These are phyloP conservation scores for Yamadazyma olivae DNA, from an alignment of 805 yeast genomes.

Conservation along the genomic window DNA sequence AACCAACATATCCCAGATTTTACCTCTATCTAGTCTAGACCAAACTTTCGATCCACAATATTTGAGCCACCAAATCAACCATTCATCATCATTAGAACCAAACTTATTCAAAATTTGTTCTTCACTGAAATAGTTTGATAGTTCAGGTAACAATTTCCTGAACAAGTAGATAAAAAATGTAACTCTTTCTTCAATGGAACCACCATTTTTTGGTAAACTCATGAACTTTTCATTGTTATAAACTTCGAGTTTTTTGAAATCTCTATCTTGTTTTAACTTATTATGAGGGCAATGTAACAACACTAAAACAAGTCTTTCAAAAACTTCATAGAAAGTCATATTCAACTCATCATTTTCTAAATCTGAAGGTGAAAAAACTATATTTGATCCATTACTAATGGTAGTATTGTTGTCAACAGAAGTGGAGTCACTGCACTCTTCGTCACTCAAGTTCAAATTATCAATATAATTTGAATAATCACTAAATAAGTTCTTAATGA, in stretches of 20 bases:
- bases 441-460: slow-evolving; percentile 15
- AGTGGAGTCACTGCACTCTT: slow-evolving; percentile 7
- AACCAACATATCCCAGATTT: slow-evolving; percentile 83
- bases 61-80: slow-evolving; percentile 95
- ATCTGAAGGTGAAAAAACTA: slow-evolving; percentile 1
- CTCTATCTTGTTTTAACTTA: slow-evolving; percentile 54
- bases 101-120: slow-evolving; percentile 68
- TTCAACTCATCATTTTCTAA: not conserved
- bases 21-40: slow-evolving; percentile 76
- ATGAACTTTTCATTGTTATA: slow-evolving; percentile 21
- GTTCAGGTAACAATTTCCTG: slow-evolving; percentile 66
- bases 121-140: slow-evolving; percentile 71
- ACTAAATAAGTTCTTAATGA: slow-evolving; percentile 29
- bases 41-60: slow-evolving; percentile 86
- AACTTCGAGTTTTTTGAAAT: slow-evolving; percentile 4
- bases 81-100: slow-evolving; percentile 64
- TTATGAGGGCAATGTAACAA: slow-evolving; percentile 68
- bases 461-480: slow-evolving; percentile 39
- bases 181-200: slow-evolving; percentile 62
- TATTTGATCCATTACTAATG: not conserved
- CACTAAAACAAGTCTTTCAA: slow-evolving; percentile 73
- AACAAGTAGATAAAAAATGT: slow-evolving; percentile 65
- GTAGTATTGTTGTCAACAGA: not conserved
- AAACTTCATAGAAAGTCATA: slow-evolving; percentile 63
- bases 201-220: slow-evolving; percentile 53